phyloP scores from a whole-genome alignment of 2,329 filamentous ascomycete species.

The Phaeophleospora eucalypticola region DNA sequence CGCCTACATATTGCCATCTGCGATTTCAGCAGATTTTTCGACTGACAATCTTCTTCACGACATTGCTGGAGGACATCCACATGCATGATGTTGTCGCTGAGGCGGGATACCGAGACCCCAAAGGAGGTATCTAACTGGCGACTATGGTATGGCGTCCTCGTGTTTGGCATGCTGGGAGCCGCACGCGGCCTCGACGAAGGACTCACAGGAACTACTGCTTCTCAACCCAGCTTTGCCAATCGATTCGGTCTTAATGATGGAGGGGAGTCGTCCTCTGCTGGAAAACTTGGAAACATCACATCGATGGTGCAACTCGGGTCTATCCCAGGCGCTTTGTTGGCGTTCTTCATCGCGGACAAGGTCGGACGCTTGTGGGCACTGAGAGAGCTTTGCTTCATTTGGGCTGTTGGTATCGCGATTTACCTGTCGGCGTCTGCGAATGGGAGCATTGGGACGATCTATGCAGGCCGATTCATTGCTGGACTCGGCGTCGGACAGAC shows the following conservation, averaged over 20 bases:
- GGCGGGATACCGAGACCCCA: too few species aligned
- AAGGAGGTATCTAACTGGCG: constrained; percentile 69
- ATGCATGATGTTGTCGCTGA: too few species aligned
- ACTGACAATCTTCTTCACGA: too few species aligned
- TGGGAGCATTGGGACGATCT: constrained; percentile 46
- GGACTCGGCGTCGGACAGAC: constrained; percentile 51
- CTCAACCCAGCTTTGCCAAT: constrained; percentile 57
- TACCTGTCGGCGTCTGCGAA: constrained; percentile 38
- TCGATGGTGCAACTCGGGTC: constrained; percentile 77
- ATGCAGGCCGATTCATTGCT: constrained; percentile 58
- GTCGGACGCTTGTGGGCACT: constrained; percentile 43
- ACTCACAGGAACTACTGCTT: constrained; percentile 54
- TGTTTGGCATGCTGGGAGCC: constrained; percentile 58
- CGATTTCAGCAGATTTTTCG: neutral
- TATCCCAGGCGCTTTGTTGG: constrained; percentile 63
- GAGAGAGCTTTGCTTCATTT: constrained; percentile 40
- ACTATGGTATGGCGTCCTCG: constrained; percentile 67
- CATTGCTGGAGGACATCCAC: too few species aligned
- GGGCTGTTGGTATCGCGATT: constrained; percentile 41
- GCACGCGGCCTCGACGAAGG: constrained; percentile 73
- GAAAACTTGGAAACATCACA: constrained; percentile 70
- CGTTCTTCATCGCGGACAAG: constrained; percentile 46
- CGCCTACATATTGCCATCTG: neutral
- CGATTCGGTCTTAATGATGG: constrained; percentile 48
- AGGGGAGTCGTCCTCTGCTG: constrained; percentile 49